A percentile compares a stretch with the other conserved stretches of the same genome.
phyloP scores from a whole-genome alignment of 2,329 filamentous ascomycete genomes.

The Chaetomium globosum region DNA sequence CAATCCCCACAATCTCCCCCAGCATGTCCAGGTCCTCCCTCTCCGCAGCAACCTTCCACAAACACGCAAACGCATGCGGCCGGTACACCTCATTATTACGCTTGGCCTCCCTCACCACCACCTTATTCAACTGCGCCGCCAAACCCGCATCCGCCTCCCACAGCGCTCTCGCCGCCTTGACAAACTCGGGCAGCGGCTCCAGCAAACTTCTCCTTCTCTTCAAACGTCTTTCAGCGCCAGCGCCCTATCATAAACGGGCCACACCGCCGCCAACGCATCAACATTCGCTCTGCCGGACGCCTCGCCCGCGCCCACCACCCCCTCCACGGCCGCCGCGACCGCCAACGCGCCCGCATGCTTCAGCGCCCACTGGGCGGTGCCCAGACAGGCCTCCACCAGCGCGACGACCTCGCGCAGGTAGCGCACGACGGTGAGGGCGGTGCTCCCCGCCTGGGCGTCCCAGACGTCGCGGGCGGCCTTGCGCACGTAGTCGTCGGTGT shows the following conservation, averaged over 20 bases:
- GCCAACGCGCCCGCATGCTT: slow-evolving; percentile 86
- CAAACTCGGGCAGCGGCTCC: slow-evolving; percentile 76
- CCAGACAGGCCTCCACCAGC: slow-evolving; percentile 68
- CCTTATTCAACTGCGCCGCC: slow-evolving; percentile 72
- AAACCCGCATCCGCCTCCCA: slow-evolving; percentile 58
- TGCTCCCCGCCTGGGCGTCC: slow-evolving; percentile 86
- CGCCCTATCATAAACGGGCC: slow-evolving; percentile 81
- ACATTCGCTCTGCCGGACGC: slow-evolving; percentile 62
- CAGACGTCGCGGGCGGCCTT: slow-evolving; percentile 84
- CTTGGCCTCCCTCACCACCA: slow-evolving; percentile 83
- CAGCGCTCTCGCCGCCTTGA: slow-evolving; percentile 62
- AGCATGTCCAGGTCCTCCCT: slow-evolving; percentile 72
- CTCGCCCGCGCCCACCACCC: slow-evolving; percentile 63
- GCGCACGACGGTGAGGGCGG: slow-evolving; percentile 72
- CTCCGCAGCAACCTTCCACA: slow-evolving; percentile 72
- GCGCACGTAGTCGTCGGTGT: slow-evolving; percentile 76
- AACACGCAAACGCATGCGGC: slow-evolving; percentile 69
- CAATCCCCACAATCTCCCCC: slow-evolving; percentile 65
- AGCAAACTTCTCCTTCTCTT: slow-evolving; percentile 89
- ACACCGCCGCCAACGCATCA: slow-evolving; percentile 65
- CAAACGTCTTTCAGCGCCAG: slow-evolving; percentile 90
- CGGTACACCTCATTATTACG: slow-evolving; percentile 85
- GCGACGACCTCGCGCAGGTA: slow-evolving; percentile 81
- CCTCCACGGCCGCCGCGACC: slow-evolving; percentile 71
- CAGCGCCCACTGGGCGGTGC: slow-evolving; percentile 83